Evolutionary conservation across 1,284 basidiomycete genomes (phyloP).

Genomic region (Sporisorium exsertum): DNA sequence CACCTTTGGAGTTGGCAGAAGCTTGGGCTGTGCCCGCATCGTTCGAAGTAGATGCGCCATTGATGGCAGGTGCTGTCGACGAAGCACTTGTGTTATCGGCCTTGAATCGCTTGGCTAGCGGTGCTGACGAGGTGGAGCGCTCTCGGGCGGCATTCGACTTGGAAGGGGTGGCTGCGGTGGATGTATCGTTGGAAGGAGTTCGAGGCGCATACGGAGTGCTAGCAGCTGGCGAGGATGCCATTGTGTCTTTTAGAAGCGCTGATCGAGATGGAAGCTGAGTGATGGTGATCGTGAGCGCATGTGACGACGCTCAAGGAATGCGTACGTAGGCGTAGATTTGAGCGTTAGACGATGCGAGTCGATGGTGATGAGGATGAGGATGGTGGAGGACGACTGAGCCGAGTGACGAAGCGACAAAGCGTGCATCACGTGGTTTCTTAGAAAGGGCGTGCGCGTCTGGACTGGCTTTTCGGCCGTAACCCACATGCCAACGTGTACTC

Average conservation of each 20-base stretch:
- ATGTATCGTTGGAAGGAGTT: conserved; percentile 21
- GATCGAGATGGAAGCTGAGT: background rate
- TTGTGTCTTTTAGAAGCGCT: background rate
- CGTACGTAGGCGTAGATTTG: too few species aligned
- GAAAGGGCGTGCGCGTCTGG: too few species aligned
- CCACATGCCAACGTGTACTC: too few species aligned
- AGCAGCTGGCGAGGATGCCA: conserved; percentile 33
- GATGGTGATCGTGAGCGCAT: too few species aligned
- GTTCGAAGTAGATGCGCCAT: conserved; percentile 10
- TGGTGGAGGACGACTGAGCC: background rate
- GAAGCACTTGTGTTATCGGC: conserved; percentile 23
- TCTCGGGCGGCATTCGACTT: conserved; percentile 18
- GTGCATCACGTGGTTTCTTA: too few species aligned
- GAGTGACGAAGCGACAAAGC: too few species aligned
- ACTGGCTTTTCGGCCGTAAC: too few species aligned
- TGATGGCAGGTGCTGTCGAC: conserved; percentile 20
- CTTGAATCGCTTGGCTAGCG: conserved; percentile 45
- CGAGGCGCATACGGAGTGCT: conserved; percentile 24
- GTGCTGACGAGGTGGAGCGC: conserved; percentile 31
- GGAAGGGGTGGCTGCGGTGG: conserved; percentile 10
- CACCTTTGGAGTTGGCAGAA: background rate
- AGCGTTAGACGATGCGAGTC: background rate
- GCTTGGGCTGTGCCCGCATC: conserved; percentile 16
- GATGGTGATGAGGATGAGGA: conserved; percentile 1
- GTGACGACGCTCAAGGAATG: too few species aligned